A percentile compares a stretch with the other conserved stretches of the same genome.
Evolutionary conservation across 495 filamentous ascomycete genomes (phyloP).

Genomic region (Daldinia concentrica): DNA sequence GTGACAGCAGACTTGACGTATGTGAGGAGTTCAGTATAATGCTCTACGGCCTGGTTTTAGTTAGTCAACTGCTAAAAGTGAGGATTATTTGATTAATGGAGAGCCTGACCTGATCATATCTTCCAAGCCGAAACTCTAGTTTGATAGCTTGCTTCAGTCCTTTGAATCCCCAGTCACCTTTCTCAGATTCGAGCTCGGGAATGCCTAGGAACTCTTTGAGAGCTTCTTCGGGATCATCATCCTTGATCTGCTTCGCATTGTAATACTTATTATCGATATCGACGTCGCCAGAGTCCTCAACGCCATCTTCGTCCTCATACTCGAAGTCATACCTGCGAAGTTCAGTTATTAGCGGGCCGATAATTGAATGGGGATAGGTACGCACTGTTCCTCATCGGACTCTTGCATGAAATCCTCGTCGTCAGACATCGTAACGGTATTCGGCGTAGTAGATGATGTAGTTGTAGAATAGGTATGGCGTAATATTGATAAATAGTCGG

Average conservation of each 20-base stretch:
- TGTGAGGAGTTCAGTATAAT: conserved; percentile 93
- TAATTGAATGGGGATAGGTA: background rate
- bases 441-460: conserved; percentile 12
- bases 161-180: conserved; percentile 99
- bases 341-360: background rate
- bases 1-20: conserved; percentile 98
- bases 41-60: conserved; percentile 81
- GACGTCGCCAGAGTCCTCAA: conserved; percentile 84
- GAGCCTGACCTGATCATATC: conserved; percentile 78
- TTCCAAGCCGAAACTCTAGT: conserved; percentile 86
- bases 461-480: background rate
- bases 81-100: background rate
- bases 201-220: conserved; percentile 91
- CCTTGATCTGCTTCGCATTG: conserved; percentile 97
- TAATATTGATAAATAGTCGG: background rate
- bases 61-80: conserved; percentile 10
- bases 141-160: conserved; percentile 98
- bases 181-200: conserved; percentile 81
- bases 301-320: conserved; percentile 86
- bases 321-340: conserved; percentile 78
- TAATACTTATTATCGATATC: conserved; percentile 99
- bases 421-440: conserved; percentile 79
- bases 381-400: conserved; percentile 81
- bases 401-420: conserved; percentile 96
- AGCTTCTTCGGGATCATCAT: conserved; percentile 83